Conservation (phyloP, 352 stramenopile genomes). For the Globisporangium barbulae region DNA sequence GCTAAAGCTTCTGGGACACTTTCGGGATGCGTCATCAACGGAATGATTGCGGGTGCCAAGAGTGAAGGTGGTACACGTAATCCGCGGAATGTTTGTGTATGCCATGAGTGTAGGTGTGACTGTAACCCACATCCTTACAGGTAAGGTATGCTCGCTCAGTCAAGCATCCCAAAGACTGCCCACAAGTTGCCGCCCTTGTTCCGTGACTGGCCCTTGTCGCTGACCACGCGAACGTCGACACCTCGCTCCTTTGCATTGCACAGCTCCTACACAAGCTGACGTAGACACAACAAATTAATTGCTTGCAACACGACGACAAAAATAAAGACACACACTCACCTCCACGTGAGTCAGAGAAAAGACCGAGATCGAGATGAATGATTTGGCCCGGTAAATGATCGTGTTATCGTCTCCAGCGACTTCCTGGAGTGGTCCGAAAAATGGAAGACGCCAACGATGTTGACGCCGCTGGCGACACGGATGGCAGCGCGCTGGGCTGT, state of each 20-base stretch:
- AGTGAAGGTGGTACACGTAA: too few species aligned
- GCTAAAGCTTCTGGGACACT: too few species aligned
- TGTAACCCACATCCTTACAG: too few species aligned
- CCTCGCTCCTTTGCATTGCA: not conserved
- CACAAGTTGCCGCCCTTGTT: not conserved
- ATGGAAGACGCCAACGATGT: not conserved
- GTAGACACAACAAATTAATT: not conserved
- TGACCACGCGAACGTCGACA: not conserved
- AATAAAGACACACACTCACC: not conserved
- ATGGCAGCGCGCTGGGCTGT: too few species aligned
- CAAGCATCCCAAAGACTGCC: not conserved
- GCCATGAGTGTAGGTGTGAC: too few species aligned
- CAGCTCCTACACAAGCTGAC: not conserved
- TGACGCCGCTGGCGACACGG: not conserved
- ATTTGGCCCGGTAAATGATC: not conserved
- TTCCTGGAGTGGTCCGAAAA: not conserved
- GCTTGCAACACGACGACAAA: not conserved
- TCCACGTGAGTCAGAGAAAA: not conserved
- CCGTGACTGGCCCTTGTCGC: not conserved
- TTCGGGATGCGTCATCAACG: too few species aligned
- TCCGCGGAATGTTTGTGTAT: too few species aligned
- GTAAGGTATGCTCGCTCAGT: not conserved
- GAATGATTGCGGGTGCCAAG: too few species aligned
- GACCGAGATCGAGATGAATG: not conserved
- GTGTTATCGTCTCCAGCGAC: not conserved